Base-by-base conservation (phyloP, 148 eudicot genomes). In the Diospyros lotus region DNA sequence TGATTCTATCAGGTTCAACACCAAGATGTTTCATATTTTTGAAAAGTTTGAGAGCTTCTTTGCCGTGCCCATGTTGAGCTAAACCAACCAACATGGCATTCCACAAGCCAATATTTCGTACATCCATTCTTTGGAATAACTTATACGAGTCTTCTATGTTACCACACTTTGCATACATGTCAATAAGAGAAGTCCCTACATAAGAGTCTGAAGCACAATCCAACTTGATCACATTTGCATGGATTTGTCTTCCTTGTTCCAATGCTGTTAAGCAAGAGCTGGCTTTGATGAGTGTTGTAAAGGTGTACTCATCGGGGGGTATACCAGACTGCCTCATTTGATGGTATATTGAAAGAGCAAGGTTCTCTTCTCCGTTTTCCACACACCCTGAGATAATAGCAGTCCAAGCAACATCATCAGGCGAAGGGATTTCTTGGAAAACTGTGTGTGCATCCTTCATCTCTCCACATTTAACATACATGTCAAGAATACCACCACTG, bases 101-200 rank as follows among this genome's bases (percentile, higher is more conserved):
- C 78, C 78, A 75, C 11, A 63, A 15, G 53, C 52, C 72, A 55
- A 75, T 66, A 1, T 58, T 46, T 53, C 4, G 54, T 3, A 58
- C 78, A 56, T 46, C 41, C 28, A 42, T 63, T 66, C 78, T 67
- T 3, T 66, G 66, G 28, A 75, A 75, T 56, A 75, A 56, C 12
- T 63, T n/a, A 58, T 66, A 75, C 6, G 78, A 75, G 11, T 75
- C 78, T 67, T 75, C 72, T 55, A 75, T 75, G 44, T 55, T 67
- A 6, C 78, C 78, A 38, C 78, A 75, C 55, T 75, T 75, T 42
- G 78, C 78, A 58, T 75, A 75, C 71, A 75, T 66, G 78, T 75
- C 78, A 55, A 75, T 66, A 7, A 75, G 72, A 28, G 78, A 75
- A 56, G 78, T 75, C 65, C 72, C 6, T 42, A 75, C 65, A 65